phyloP scores from a whole-genome alignment of 805 yeast genomes.

The Debaryomyces hansenii region DNA sequence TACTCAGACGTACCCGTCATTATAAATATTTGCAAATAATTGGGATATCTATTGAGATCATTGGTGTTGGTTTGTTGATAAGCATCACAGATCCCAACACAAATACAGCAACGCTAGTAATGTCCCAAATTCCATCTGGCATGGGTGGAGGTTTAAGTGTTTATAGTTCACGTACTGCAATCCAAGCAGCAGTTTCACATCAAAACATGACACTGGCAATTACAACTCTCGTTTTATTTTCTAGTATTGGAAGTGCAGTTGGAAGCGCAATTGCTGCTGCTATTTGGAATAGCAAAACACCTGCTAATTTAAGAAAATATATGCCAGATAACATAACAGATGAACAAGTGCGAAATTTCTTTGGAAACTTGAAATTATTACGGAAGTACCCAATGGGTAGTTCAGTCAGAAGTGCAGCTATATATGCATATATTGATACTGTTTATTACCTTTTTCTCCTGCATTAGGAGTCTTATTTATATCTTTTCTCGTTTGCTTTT shows the following conservation, averaged over 20 bases:
- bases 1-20: constrained; percentile 33
- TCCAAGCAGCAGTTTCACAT: constrained; percentile 43
- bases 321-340: constrained; percentile 22
- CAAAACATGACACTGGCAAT: constrained; percentile 43
- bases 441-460: constrained; percentile 23
- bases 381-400: constrained; percentile 20
- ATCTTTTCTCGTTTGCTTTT: constrained; percentile 25
- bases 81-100: constrained; percentile 14
- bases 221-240: constrained; percentile 31
- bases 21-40: constrained; percentile 32
- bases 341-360: constrained; percentile 17
- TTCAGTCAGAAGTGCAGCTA: constrained; percentile 29
- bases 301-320: constrained; percentile 22
- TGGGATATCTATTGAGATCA: constrained; percentile 32
- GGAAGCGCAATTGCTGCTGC: constrained; percentile 42
- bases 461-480: constrained; percentile 28
- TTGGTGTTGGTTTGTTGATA: constrained; percentile 29
- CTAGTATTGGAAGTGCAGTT: constrained; percentile 44
- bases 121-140: constrained; percentile 34
- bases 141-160: constrained; percentile 41
- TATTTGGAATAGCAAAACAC: constrained; percentile 27
- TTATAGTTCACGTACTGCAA: constrained; percentile 35
- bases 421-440: constrained; percentile 29
- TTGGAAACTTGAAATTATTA: constrained; percentile 19
- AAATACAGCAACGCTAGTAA: constrained; percentile 28